Evolutionary conservation across 345 rosid species (phyloP), one percentile per base, ranked within the genome.

Genomic region (Hibiscus trionum): DNA sequence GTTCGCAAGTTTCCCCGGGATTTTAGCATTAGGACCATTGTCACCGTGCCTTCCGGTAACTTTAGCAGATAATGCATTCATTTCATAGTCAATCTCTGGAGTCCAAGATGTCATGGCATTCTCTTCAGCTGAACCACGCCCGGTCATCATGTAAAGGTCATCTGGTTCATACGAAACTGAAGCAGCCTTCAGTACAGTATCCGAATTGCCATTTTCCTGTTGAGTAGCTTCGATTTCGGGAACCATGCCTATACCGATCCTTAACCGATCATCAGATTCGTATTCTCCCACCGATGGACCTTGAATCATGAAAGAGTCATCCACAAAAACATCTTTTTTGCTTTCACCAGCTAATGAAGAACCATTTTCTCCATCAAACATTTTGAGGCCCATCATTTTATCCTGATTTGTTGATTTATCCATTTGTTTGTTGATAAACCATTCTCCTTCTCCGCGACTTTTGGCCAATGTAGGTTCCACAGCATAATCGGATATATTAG

Each of bases 281-380:
- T 82, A 83, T 47, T 83, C 87, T 53, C 19, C 81, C 11, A 63
- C 53, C 3, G 78, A 53, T 61, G 90, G 87, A 81, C 78, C 80
- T 80, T 88, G 91, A 73, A 95, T 82, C 87, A 95, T 90, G 75
- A 92, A 90, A 27, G 99, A 95, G 81, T 95, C 99, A 79, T 95
- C 96, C 8, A 77, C 82, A 64, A 81, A 70, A 73, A 78, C 83
- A 65, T 86, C 89, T 46, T 83, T 86, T 61, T 81, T 89, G 49
- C 73, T 84, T 56, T 78, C 76, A 77, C 80, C 84, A 9, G 66
- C 76, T 49, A 83, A 46, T 63, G 79, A 67, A 29, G 81, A 77
- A 79, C 75, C 80, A 72, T 77, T 79, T 61, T 82, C 87, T 42
- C 75, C 79, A 62, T 75, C 79, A 76, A 86, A 86, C 70, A 78